Percentiles rank a stretch among this genome's conserved stretches.
Evolutionary conservation across 208 protist species (phyloP).

Genomic region (Vickermania ingenoplastis): DNA sequence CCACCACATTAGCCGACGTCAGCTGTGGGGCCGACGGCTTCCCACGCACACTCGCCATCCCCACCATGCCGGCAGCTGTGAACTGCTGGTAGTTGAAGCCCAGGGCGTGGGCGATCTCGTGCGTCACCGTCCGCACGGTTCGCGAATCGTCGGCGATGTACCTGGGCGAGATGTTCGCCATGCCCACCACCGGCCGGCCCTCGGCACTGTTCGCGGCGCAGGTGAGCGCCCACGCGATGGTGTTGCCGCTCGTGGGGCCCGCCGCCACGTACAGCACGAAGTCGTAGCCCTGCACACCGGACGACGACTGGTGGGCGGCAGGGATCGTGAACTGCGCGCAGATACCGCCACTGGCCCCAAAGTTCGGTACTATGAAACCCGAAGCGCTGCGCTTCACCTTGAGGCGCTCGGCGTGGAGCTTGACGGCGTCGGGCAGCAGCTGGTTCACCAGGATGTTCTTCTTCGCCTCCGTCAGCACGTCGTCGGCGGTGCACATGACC

Average conservation of each 20-base stretch:
- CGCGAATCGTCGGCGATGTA: conserved; percentile 10
- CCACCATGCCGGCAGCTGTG: background rate
- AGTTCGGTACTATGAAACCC: conserved; percentile 12
- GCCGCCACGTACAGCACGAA: conserved; percentile 66
- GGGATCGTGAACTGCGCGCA: conserved; percentile 45
- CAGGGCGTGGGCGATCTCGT: conserved; percentile 84
- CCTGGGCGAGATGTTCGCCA: conserved; percentile 36
- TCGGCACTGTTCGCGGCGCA: conserved; percentile 15
- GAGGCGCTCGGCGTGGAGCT: conserved; percentile 43
- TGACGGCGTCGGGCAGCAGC: conserved; percentile 26
- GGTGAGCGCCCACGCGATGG: conserved; percentile 30
- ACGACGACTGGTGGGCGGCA: conserved; percentile 10
- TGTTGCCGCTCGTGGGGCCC: conserved; percentile 10
- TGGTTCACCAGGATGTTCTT: conserved; percentile 9
- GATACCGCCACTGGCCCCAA: background rate
- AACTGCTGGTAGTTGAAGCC: conserved; percentile 40
- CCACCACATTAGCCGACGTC: conserved; percentile 16
- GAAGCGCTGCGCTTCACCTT: conserved; percentile 17
- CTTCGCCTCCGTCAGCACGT: conserved; percentile 31
- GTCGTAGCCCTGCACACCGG: conserved; percentile 32
- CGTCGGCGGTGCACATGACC: conserved; percentile 9
- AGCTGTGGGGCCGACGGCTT: conserved; percentile 22
- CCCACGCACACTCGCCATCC: conserved; percentile 16
- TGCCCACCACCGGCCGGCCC: conserved; percentile 23
- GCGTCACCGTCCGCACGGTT: conserved; percentile 23